These are phyloP conservation scores for Raffaelea deltoideospora DNA, from an alignment of 2,329 filamentous ascomycete species.

Conservation along the genomic window DNA sequence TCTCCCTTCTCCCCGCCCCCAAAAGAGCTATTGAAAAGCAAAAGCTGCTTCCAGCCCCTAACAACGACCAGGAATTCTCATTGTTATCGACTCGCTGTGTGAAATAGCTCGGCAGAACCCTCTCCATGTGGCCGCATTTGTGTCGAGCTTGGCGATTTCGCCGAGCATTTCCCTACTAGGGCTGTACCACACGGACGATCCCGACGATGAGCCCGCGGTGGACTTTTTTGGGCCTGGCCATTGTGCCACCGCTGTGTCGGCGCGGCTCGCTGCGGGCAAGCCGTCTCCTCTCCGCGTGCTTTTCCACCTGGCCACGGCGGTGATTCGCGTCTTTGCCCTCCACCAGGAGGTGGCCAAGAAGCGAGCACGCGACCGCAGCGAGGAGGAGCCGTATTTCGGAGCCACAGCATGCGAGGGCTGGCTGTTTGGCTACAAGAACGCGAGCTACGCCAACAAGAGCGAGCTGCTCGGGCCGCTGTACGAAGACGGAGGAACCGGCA, in stretches of 20 bases:
- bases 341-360: conserved; percentile 60
- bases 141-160: conserved; percentile 51
- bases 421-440: conserved; percentile 49
- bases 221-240: conserved; percentile 40
- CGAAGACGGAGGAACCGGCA: conserved; percentile 31
- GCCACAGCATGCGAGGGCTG: conserved; percentile 69
- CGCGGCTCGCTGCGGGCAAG: conserved; percentile 35
- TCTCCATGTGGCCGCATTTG: conserved; percentile 48
- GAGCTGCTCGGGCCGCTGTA: conserved; percentile 7
- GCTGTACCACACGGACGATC: conserved; percentile 71
- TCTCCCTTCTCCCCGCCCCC: too few species aligned
- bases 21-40: too few species aligned
- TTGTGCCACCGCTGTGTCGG: conserved; percentile 15
- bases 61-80: conserved; percentile 45
- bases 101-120: conserved; percentile 39
- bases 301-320: conserved; percentile 74
- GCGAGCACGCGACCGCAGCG: conserved; percentile 59
- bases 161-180: conserved; percentile 59
- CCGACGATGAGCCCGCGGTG: too few species aligned
- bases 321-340: conserved; percentile 60
- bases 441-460: conserved; percentile 1
- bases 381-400: conserved; percentile 64
- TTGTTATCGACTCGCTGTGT: conserved; percentile 71
- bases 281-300: conserved; percentile 60
- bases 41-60: too few species aligned